Evolutionary conservation across 495 filamentous ascomycete species (phyloP), one percentile per base, ranked within the genome.

Genomic region (Stereocaulon alpinum): DNA sequence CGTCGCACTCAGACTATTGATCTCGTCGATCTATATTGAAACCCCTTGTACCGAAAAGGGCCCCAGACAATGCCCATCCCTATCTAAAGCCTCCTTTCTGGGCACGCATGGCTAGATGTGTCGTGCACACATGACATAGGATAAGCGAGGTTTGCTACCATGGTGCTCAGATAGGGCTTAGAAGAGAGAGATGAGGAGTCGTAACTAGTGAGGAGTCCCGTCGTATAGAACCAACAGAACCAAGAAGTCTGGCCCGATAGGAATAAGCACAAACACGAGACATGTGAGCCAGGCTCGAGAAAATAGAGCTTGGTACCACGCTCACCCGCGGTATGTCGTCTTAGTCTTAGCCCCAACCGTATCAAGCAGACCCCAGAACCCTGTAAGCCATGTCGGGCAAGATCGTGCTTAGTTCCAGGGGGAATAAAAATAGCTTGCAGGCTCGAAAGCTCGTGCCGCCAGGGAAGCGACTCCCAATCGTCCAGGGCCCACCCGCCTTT

Each of bases 251-350:
- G n/a, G 49, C 30, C 29, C 20, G 49, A 24, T 14, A 37, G 49
- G 1, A 50, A 3, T 29, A 52, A 52, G 49, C 49, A 52, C 49
- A 20, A 52, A 52, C 29, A 52, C 49, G 49, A 52, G 49, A 37
- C 29, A 32, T 12, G 15, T 32, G 30, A 32, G 17, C 4, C 47
- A 29, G 34, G 6, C 17, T 27, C 9, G 6, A 37, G 17, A 37
- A 37, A 22, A 18, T n/a, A 29, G 49, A 52, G 30, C n/a, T 52
- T 10, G 49, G 9, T 37, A 37, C 49, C 49, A 52, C 30, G 30
- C 30, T 37, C 30, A n/a, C 17, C 34, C 34, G 12, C 12, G 34
- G 34, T 12, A 37, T 12, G 34, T 11, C 34, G 7, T 37, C 34
- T 37, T 7, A 12, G 9, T 6, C 34, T 6, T 2, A 37, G 34